A percentile compares a stretch with the other conserved stretches of the same genome.
Evolutionary conservation across 345 rosid species (phyloP).

Genomic region (Cardamine occulta): DNA sequence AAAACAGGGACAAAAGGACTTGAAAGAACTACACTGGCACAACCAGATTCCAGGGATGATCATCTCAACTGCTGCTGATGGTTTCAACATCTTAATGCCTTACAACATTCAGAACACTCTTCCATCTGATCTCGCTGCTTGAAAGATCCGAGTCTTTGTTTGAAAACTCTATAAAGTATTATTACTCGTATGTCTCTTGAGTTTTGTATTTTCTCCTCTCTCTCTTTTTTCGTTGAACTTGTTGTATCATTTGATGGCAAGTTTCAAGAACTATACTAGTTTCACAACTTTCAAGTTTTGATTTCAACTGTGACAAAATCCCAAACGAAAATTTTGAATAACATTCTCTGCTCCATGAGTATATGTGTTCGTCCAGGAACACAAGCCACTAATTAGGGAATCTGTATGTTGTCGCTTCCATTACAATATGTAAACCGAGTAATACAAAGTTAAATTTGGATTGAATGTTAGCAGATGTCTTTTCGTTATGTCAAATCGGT

Average conservation of each 20-base stretch:
- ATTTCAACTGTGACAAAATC: neutral
- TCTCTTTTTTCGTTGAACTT: neutral
- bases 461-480: too few species aligned
- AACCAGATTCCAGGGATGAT: conserved; percentile 91
- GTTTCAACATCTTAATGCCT: conserved; percentile 92
- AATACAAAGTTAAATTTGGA: too few species aligned
- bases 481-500: too few species aligned
- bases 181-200: neutral
- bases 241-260: neutral
- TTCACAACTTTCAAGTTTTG: conserved; percentile 17
- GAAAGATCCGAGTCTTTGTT: neutral
- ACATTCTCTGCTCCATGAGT: neutral
- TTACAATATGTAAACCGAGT: too few species aligned
- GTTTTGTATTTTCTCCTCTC: conserved; percentile 1
- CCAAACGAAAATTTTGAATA: neutral
- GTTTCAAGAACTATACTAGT: conserved; percentile 8
- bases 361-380: neutral
- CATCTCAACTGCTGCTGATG: conserved; percentile 79
- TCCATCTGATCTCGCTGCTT: conserved; percentile 54
- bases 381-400: neutral
- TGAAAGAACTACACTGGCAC: conserved; percentile 98
- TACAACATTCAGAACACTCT: conserved; percentile 85
- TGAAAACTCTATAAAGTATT: neutral
- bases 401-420: too few species aligned
- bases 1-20: conserved; percentile 79